phyloP scores from a whole-genome alignment of 192 early-diverging fungal genomes.

The Umbelopsis vinacea region DNA sequence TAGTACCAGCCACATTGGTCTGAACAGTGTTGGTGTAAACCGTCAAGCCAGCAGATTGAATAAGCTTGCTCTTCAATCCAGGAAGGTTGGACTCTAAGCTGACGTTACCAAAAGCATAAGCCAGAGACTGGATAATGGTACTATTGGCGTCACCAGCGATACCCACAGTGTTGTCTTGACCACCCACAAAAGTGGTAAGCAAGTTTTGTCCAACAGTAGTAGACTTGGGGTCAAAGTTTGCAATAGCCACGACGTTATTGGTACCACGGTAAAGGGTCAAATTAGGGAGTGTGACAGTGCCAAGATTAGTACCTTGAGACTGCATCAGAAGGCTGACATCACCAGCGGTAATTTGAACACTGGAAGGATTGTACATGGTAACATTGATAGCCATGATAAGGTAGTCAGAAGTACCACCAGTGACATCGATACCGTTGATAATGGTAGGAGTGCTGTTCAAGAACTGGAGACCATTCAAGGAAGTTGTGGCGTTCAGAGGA shows the following conservation, averaged over 20 bases:
- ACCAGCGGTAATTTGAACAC: constrained; percentile 50
- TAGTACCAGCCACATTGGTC: constrained; percentile 46
- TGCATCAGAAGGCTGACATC: constrained; percentile 51
- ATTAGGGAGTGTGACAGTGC: constrained; percentile 47
- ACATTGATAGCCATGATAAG: constrained; percentile 45
- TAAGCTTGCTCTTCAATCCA: constrained; percentile 46
- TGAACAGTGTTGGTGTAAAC: constrained; percentile 44
- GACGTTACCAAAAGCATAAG: constrained; percentile 46
- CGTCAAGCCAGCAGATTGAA: constrained; percentile 44
- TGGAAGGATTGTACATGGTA: constrained; percentile 48
- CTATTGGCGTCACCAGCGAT: constrained; percentile 47
- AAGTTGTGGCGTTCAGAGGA: constrained; percentile 54
- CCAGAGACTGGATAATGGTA: constrained; percentile 49
- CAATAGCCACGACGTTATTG: constrained; percentile 39
- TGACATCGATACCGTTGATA: constrained; percentile 56
- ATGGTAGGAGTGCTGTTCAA: constrained; percentile 52
- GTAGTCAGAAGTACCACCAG: constrained; percentile 47
- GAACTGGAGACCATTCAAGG: constrained; percentile 58
- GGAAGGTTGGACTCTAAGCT: constrained; percentile 49
- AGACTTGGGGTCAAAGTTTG: constrained; percentile 48
- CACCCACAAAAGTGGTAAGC: constrained; percentile 51
- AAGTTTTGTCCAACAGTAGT: constrained; percentile 48
- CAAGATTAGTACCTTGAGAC: constrained; percentile 47
- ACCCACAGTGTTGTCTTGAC: constrained; percentile 44
- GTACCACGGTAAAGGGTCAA: constrained; percentile 47